Conservation (phyloP, 2,329 filamentous ascomycete species). For the Calonectria hongkongensis region DNA sequence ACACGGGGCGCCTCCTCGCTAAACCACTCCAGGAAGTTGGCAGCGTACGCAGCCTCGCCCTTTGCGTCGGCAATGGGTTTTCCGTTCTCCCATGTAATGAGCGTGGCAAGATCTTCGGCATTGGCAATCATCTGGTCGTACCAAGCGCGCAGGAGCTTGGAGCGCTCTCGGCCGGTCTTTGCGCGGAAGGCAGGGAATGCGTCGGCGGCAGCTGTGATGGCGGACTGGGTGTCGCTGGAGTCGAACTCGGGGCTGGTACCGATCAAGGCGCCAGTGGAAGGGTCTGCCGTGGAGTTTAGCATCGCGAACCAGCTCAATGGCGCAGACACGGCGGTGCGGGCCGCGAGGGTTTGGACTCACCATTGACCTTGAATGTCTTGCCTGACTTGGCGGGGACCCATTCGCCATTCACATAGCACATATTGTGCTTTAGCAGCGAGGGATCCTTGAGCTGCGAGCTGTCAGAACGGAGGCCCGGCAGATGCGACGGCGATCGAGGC, state of each 20-base stretch:
- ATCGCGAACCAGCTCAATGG: background rate
- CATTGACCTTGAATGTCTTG: slow-evolving; percentile 91
- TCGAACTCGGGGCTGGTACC: slow-evolving; percentile 91
- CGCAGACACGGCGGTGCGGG: background rate
- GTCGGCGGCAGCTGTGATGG: slow-evolving; percentile 87
- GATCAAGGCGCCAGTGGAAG: slow-evolving; percentile 86
- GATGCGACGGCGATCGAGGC: background rate
- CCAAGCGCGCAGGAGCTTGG: slow-evolving; percentile 86
- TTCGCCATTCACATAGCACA: slow-evolving; percentile 92
- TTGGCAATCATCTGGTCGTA: slow-evolving; percentile 88
- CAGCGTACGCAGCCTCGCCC: slow-evolving; percentile 83
- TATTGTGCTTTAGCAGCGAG: slow-evolving; percentile 88
- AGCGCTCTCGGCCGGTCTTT: slow-evolving; percentile 83
- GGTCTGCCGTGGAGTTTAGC: slow-evolving; percentile 72
- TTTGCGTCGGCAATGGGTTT: slow-evolving; percentile 86
- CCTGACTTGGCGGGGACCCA: slow-evolving; percentile 91
- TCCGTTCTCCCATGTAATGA: slow-evolving; percentile 94
- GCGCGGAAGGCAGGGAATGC: slow-evolving; percentile 84
- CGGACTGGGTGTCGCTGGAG: slow-evolving; percentile 83
- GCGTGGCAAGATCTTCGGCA: slow-evolving; percentile 84
- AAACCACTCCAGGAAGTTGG: slow-evolving; percentile 88
- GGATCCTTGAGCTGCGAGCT: slow-evolving; percentile 80
- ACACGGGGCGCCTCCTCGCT: slow-evolving; percentile 84
- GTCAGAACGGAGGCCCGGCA: background rate
- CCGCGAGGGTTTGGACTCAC: slow-evolving; percentile 62